A percentile compares a stretch with the other conserved stretches of the same genome.
Conservation (phyloP, 2,329 filamentous ascomycete genomes). For the Botrytis deweyae region DNA sequence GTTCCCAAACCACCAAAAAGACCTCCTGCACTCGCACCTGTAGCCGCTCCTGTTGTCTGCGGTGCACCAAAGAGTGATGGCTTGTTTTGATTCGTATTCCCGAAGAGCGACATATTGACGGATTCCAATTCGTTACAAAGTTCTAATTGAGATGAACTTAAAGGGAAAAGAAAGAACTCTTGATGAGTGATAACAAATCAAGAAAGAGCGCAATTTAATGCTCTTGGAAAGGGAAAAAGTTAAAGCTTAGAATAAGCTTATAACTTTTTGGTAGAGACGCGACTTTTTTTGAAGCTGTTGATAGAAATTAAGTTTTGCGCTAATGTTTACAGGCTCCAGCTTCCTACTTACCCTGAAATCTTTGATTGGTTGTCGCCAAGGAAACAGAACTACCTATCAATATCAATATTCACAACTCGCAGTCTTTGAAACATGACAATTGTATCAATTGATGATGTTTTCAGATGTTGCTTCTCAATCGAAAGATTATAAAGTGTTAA, state of each 20-base stretch:
- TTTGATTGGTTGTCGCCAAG: slow-evolving; percentile 3
- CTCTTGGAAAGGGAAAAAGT: neutral
- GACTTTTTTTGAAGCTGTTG: slow-evolving; percentile 22
- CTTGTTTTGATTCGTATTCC: slow-evolving; percentile 15
- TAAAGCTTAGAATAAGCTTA: slow-evolving; percentile 12
- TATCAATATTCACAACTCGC: neutral
- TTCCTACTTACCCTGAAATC: neutral
- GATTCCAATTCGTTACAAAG: neutral
- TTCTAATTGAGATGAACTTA: neutral
- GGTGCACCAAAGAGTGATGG: slow-evolving; percentile 17
- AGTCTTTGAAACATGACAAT: neutral
- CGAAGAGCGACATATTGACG: slow-evolving; percentile 19
- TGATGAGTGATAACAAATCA: neutral
- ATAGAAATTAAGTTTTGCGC: slow-evolving; percentile 21
- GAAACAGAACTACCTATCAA: neutral
- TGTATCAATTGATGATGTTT: neutral
- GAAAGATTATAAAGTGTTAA: neutral
- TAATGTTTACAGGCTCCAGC: slow-evolving; percentile 11
- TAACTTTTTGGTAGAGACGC: slow-evolving; percentile 16
- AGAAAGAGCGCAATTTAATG: neutral
- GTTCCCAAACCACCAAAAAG: slow-evolving; percentile 27
- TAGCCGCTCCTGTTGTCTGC: slow-evolving; percentile 15
- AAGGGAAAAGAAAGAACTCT: neutral
- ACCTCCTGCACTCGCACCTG: slow-evolving; percentile 14
- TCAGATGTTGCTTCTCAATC: neutral